Percentiles rank a stretch among this genome's conserved stretches.
Evolutionary conservation across 352 stramenopile genomes (phyloP).

Genomic region (Halophytophthora polymorphica): DNA sequence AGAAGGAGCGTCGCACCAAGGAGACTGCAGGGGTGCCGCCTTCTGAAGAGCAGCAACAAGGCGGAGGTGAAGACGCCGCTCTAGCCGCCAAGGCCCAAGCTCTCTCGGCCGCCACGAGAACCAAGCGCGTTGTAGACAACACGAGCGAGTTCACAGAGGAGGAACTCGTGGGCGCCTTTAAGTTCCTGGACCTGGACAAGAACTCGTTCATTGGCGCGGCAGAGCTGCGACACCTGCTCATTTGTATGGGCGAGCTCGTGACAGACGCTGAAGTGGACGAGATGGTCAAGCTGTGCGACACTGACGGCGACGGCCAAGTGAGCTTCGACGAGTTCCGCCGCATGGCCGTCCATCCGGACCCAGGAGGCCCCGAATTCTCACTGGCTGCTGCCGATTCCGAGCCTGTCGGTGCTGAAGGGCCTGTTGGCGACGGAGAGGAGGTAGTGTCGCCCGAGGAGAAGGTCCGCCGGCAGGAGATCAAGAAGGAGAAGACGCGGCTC

Average conservation of each 20-base stretch:
- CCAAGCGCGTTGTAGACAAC: slow-evolving; percentile 26
- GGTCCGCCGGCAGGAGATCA: slow-evolving; percentile 46
- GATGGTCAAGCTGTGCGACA: slow-evolving; percentile 93
- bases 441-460: slow-evolving; percentile 52
- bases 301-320: slow-evolving; percentile 91
- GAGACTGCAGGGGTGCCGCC: slow-evolving; percentile 32
- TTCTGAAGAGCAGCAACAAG: slow-evolving; percentile 7
- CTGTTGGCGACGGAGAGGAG: slow-evolving; percentile 11
- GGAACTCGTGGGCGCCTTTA: slow-evolving; percentile 90
- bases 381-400: slow-evolving; percentile 26
- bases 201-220: slow-evolving; percentile 92
- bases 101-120: slow-evolving; percentile 15
- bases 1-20: slow-evolving; percentile 73
- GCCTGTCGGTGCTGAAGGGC: slow-evolving; percentile 12
- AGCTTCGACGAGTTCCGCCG: slow-evolving; percentile 90
- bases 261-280: slow-evolving; percentile 93
- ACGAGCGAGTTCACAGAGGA: slow-evolving; percentile 89
- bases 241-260: slow-evolving; percentile 95
- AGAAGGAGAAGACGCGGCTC: slow-evolving; percentile 69
- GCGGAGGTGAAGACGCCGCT: slow-evolving; percentile 17
- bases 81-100: slow-evolving; percentile 20
- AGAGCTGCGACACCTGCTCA: slow-evolving; percentile 91
- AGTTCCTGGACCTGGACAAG: slow-evolving; percentile 92
- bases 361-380: slow-evolving; percentile 74
- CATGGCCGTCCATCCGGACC: slow-evolving; percentile 90